A percentile compares a stretch with the other conserved stretches of the same genome.
phyloP scores from a whole-genome alignment of 2,329 filamentous ascomycete genomes.

The Leptographium galeiforme region DNA sequence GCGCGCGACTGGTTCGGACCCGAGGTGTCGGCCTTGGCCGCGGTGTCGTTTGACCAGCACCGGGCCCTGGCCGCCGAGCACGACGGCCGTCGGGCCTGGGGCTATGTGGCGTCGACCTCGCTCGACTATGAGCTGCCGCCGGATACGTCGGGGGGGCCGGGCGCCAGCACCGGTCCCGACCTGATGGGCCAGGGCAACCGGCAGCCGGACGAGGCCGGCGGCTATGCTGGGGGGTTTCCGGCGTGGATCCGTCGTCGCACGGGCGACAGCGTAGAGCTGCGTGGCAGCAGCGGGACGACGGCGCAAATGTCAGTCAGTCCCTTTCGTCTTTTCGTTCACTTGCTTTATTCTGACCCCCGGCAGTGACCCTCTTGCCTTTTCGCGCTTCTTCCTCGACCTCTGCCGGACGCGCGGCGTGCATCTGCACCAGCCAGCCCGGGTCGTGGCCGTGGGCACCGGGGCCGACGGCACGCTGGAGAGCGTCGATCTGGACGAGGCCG shows the following conservation, averaged over 20 bases:
- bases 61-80: conserved; percentile 45
- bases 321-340: too few species aligned
- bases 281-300: conserved; percentile 45
- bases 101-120: conserved; percentile 39
- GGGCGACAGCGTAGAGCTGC: conserved; percentile 44
- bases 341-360: background rate
- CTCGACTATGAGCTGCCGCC: conserved; percentile 31
- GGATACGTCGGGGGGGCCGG: conserved; percentile 2
- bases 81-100: conserved; percentile 40
- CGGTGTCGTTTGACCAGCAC: conserved; percentile 58
- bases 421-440: conserved; percentile 50
- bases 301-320: conserved; percentile 51
- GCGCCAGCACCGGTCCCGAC: conserved; percentile 21
- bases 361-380: conserved; percentile 51
- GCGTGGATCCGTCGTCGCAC: conserved; percentile 43
- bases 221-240: conserved; percentile 20
- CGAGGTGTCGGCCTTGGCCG: conserved; percentile 39
- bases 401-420: conserved; percentile 47
- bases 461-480: conserved; percentile 33
- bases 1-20: conserved; percentile 59
- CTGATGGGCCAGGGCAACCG: conserved; percentile 28
- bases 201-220: conserved; percentile 16
- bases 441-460: conserved; percentile 38
- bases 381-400: conserved; percentile 47
- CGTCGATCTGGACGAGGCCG: conserved; percentile 28